Conservation (phyloP, 78 protist species). For the Ministeria vibrans region DNA sequence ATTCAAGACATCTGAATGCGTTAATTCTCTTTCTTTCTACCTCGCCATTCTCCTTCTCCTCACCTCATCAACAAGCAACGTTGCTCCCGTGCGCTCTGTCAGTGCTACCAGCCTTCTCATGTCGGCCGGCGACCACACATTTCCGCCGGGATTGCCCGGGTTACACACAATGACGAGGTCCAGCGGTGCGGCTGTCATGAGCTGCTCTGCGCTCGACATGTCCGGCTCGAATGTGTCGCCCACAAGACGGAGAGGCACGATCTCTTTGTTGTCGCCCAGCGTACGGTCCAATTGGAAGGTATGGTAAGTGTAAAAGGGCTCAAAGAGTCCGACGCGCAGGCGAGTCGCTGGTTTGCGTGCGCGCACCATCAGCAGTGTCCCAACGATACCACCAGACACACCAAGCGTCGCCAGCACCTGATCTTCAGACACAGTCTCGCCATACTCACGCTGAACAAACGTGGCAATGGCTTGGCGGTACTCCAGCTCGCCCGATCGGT, state of each 20-base stretch:
- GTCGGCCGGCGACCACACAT: slow-evolving; percentile 21
- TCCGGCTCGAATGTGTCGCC: slow-evolving; percentile 1
- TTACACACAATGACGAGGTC: slow-evolving; percentile 23
- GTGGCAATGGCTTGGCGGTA: slow-evolving; percentile 10
- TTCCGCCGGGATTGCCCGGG: slow-evolving; percentile 31
- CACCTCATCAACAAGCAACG: slow-evolving; percentile 24
- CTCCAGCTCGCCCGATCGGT: slow-evolving; percentile 19
- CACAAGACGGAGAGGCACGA: neutral
- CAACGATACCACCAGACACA: slow-evolving; percentile 14
- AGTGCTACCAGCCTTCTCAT: neutral
- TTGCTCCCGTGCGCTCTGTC: neutral
- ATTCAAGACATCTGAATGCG: no score
- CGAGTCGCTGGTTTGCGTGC: neutral
- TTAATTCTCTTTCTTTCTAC: no score
- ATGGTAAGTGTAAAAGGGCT: slow-evolving; percentile 44
- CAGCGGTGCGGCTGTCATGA: neutral
- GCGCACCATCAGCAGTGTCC: neutral
- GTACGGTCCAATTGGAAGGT: slow-evolving; percentile 2
- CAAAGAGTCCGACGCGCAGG: slow-evolving; percentile 13
- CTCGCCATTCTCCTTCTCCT: no score
- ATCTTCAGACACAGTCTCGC: neutral
- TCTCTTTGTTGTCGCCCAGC: neutral
- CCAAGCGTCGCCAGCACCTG: slow-evolving; percentile 22
- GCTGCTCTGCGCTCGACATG: neutral
- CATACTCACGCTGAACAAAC: neutral